Conservation (phyloP, 495 filamentous ascomycete species). For the Aspergillus incahuasiensis region DNA sequence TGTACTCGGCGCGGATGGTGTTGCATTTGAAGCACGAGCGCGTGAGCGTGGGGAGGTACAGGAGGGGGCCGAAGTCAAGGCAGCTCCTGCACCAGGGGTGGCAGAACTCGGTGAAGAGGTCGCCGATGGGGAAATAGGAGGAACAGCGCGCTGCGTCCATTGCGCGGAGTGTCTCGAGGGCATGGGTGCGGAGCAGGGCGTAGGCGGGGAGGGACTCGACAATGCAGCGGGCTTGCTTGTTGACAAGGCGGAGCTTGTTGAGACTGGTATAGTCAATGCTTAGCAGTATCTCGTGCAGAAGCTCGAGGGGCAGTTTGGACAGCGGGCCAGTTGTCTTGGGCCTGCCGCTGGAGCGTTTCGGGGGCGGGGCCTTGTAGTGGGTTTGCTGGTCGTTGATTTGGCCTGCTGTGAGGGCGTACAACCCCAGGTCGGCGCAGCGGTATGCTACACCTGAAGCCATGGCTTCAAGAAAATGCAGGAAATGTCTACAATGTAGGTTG, state of each 20-base stretch:
- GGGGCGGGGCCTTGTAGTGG: conserved; percentile 12
- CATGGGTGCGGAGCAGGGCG: conserved; percentile 6
- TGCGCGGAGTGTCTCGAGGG: conserved; percentile 5
- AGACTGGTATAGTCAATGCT: conserved; percentile 9
- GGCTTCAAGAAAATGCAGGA: neutral
- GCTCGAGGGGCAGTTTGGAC: conserved; percentile 1
- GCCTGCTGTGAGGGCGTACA: neutral
- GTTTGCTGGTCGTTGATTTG: neutral
- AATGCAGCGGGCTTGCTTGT: neutral
- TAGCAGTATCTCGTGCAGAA: conserved; percentile 10
- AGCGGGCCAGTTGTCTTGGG: neutral
- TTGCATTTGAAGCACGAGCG: conserved; percentile 13
- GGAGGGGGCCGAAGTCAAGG: conserved; percentile 11
- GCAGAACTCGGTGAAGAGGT: conserved; percentile 11
- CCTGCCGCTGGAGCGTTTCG: neutral
- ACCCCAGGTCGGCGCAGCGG: neutral
- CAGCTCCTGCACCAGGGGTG: conserved; percentile 12
- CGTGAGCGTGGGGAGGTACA: conserved; percentile 9
- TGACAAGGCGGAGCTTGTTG: conserved; percentile 10
- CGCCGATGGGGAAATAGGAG: conserved; percentile 1
- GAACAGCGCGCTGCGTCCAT: conserved; percentile 3
- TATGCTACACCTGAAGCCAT: conserved; percentile 13
- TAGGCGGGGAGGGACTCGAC: conserved; percentile 12
- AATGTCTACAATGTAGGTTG: neutral
- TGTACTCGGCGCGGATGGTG: neutral